Evolutionary conservation across 2,329 filamentous ascomycete genomes (phyloP), one percentile per base, ranked within the genome.

Genomic region (Furcasterigmium furcatum): DNA sequence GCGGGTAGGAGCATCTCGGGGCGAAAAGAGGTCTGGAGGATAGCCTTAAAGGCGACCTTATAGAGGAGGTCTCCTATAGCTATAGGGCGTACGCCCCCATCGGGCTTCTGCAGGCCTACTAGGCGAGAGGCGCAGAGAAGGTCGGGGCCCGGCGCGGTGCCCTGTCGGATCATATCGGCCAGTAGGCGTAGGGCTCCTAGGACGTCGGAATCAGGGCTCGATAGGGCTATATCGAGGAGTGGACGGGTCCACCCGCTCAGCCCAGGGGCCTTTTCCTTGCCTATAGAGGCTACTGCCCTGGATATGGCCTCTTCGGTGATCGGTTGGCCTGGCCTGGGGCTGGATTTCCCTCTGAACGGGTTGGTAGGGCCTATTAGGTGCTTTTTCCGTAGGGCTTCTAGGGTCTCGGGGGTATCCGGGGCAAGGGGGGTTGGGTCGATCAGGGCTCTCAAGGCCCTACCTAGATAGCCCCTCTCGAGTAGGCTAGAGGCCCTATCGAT

Each of bases 111-210:
- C n/a, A n/a, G n/a, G n/a, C n/a, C 38, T 41, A 41, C 16, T 8
- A 41, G 38, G 9, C 21, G 18, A 5, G 21, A 24, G 6, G 38
- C 21, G 21, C 14, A 41, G 38, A 41, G 38, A 8, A 41, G 21
- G 38, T 24, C 21, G 21, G 22, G 8, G 5, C 38, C 21, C 9
- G 21, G 21, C 4, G 38, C 38, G 7, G 16, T 41, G 9, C 38
- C 38, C n/a, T 41, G 21, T 4, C 38, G 38, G 10, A 41, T 41
- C 21, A 41, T 41, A 25, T 41, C 38, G 5, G 38, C 38, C 19
- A 41, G 21, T 4, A 41, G 38, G 20, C 38, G 38, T 18, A 41
- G 20, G 22, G 38, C 38, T 30, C 5, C 22, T 14, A 41, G 20
- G 21, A 41, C 24, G 21, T 14, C 12, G n/a, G 9, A 9, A 24